Percentiles rank a stretch among this genome's conserved stretches.
Conservation (phyloP, 2,329 filamentous ascomycete genomes). For the Penicillium sp. region DNA sequence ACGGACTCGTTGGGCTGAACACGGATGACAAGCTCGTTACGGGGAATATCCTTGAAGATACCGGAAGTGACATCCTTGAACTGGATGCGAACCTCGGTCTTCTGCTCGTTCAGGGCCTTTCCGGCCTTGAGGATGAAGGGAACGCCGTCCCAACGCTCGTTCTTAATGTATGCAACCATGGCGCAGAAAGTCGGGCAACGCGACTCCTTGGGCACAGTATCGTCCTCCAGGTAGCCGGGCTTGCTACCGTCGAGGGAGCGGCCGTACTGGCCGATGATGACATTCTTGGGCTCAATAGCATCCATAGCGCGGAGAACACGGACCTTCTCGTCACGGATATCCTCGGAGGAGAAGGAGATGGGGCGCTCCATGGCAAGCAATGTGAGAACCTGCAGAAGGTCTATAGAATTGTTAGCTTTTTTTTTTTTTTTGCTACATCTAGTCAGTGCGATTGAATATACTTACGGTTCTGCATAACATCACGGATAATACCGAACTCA, state of each 20-base stretch:
- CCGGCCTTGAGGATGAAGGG: conserved; percentile 99
- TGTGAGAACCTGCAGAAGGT: conserved; percentile 92
- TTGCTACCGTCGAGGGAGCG: conserved; percentile 95
- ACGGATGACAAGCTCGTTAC: conserved; percentile 98
- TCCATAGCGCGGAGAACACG: conserved; percentile 91
- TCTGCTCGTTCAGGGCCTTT: conserved; percentile 98
- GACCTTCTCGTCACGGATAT: conserved; percentile 97
- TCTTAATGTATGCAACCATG: conserved; percentile 97
- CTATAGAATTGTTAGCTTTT: conserved; percentile 31
- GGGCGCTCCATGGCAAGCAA: conserved; percentile 97
- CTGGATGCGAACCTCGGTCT: conserved; percentile 98
- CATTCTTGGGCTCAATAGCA: conserved; percentile 96
- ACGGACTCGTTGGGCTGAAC: conserved; percentile 99
- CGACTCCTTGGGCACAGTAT: conserved; percentile 95
- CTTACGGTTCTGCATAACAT: conserved; percentile 97
- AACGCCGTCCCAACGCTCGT: conserved; percentile 98
- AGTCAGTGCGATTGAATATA: conserved; percentile 11
- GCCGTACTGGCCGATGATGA: conserved; percentile 98
- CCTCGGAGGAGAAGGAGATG: conserved; percentile 96
- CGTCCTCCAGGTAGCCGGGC: conserved; percentile 97
- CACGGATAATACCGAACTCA: conserved; percentile 98
- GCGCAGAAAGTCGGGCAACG: conserved; percentile 98
- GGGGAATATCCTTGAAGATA: conserved; percentile 99
- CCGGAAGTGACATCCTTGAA: conserved; percentile 99
- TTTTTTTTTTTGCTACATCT: background rate